A percentile compares a stretch with the other conserved stretches of the same genome.
These are phyloP conservation scores for Ascoidea rubescens DNA, from an alignment of 805 yeast genomes.

Conservation along the genomic window DNA sequence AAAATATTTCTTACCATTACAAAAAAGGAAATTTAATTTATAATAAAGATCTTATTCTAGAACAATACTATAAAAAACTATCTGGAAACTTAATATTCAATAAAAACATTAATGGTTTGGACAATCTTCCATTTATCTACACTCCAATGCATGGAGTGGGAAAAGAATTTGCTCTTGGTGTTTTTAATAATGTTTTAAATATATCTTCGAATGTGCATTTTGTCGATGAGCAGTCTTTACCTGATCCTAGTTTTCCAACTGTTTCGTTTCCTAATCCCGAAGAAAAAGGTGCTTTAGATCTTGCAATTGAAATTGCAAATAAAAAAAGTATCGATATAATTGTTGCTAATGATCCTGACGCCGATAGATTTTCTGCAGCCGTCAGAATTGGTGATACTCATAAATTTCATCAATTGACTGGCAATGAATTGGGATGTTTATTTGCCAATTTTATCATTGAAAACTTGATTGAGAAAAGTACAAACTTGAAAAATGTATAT, in stretches of 20 bases:
- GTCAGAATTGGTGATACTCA: conserved; percentile 26
- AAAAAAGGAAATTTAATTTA: conserved; percentile 18
- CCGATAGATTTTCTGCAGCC: conserved; percentile 84
- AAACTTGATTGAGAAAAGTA: conserved; percentile 12
- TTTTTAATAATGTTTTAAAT: conserved; percentile 4
- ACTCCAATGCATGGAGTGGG: conserved; percentile 98
- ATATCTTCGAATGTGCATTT: conserved; percentile 6
- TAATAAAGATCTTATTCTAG: conserved; percentile 28
- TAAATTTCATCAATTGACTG: conserved; percentile 70
- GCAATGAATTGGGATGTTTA: conserved; percentile 80
- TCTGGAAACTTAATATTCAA: conserved; percentile 3
- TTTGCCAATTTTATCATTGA: conserved; percentile 57
- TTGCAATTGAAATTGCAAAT: conserved; percentile 56
- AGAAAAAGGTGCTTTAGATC: conserved; percentile 77
- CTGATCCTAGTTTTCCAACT: conserved; percentile 80
- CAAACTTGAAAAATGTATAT: conserved; percentile 25
- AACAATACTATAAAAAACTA: conserved; percentile 25
- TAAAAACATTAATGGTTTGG: background rate
- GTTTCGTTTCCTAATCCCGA: conserved; percentile 93
- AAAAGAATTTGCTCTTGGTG: conserved; percentile 24
- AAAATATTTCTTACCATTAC: conserved; percentile 21
- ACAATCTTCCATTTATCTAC: conserved; percentile 46
- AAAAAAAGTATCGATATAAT: conserved; percentile 35
- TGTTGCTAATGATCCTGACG: conserved; percentile 92
- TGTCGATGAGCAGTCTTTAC: conserved; percentile 54